Evolutionary conservation across 2,329 filamentous ascomycete species (phyloP), one percentile per base, ranked within the genome.

Genomic region (Aspergillus intermedius): DNA sequence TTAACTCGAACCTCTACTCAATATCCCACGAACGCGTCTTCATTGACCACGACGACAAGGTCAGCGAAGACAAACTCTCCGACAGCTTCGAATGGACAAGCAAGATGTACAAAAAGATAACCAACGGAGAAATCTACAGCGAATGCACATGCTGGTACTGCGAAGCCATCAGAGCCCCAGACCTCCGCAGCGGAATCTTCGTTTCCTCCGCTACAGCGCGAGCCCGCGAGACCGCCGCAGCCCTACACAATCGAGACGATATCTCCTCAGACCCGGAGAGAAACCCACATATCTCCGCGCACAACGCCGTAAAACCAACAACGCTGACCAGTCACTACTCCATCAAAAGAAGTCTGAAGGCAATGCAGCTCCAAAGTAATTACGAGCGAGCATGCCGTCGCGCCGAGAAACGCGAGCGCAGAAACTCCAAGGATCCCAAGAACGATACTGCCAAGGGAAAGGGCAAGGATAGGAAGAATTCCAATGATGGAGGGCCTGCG

Each of bases 41-140:
- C 60, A 78, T 91, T 56, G 83, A 91, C 61, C 88, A 94, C 60
- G 85, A 93, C 64, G 89, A 94, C 73, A 91, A 91, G 68, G 82
- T 94, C 19, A 81, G 84, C 44, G 84, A 90, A 59, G 72, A 71
- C 12, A 77, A 75, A 44, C 76, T 94, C 5, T 79, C 79, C 41
- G 72, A 74, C 1, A 74, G 77, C 4, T 93, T 93, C 60, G 81
- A 83, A 61, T 87, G 81, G 79, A 94, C 88, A 0, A 81, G 77
- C 60, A 84, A 83, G 56, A 70, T 66, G 1, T 94, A 91, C 63
- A 80, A 87, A 56, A 79, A 80, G 23, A 66, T 71, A 12, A 90
- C 79, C 55, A 69, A 73, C 57, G 73, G 74, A 13, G 78, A 84
- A 45, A 77, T 87, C 4, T 94, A 66, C 54, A 62, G 59, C 54